Evolutionary conservation across 371 early-diverging fungal genomes (phyloP), one percentile per base, ranked within the genome.

Genomic region (Mortierella sp.): DNA sequence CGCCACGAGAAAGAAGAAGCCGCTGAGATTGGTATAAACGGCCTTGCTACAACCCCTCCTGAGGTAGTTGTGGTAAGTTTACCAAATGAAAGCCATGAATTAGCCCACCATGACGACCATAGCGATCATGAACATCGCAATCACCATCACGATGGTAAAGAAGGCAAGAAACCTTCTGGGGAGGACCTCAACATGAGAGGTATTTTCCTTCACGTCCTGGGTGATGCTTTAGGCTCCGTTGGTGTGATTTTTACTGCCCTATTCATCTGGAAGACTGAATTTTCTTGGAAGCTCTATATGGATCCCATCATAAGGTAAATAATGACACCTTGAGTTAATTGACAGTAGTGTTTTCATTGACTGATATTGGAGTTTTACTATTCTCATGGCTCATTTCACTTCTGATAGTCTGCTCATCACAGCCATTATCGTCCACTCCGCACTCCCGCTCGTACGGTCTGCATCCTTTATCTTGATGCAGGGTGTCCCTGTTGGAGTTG

Each of bases 181-280:
- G 86, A 91, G 3, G 89, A 91, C 64, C 83, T 96, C 42, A 96
- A 97, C 83, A 96, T 96, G 96, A 91, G 87, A 59, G 97, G 97
- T 45, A 94, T 98, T 23, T 97, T 97, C 83, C 86, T 98, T 43
- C 98, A 99, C 85, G 95, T 97, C 29, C 76, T 97, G 28, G 98
- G 99, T 42, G 99, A 99, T 85, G 92, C 96, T 12, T 85, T 98
- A n/a, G 96, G 96, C 35, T 95, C 94, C 57, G 83, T 97, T 26
- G 99, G 95, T 9, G 98, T 98, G 12, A 95, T 99, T 64, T 84
- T 91, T 45, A 89, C 94, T 35, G 92, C 95, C 0, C 78, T 96
- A 61, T 88, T 97, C 66, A 94, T 95, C 37, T 94, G 93, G 90
- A 85, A 92, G 47, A 89, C 91, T 0, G 74, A 84, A 15, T 91